A percentile compares a stretch with the other conserved stretches of the same genome.
These are phyloP conservation scores for Protomyces arabidopsidicola DNA, from an alignment of 1,139 yeast species.

Conservation along the genomic window DNA sequence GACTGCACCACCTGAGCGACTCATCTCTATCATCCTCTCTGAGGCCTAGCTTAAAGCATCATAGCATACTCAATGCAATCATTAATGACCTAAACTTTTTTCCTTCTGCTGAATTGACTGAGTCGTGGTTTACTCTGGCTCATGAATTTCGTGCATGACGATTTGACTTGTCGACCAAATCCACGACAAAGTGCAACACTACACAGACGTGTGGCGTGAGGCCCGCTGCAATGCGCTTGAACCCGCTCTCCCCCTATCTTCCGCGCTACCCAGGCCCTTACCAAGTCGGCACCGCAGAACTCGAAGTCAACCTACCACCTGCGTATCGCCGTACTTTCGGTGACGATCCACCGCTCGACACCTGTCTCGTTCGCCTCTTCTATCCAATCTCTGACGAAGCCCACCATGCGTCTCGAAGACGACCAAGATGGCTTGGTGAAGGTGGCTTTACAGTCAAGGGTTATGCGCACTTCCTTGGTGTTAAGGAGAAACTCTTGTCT, in stretches of 20 bases:
- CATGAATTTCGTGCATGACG: too few relatives aligned
- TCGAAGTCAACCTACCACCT: constrained; percentile 32
- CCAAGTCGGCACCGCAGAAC: constrained; percentile 33
- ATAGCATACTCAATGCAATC: too few relatives aligned
- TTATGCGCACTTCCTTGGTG: constrained; percentile 22
- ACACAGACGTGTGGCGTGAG: too few relatives aligned
- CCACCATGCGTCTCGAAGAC: not conserved
- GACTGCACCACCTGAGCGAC: not conserved
- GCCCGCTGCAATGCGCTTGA: constrained; percentile 4
- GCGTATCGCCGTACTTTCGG: constrained; percentile 28
- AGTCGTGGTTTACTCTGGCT: too few relatives aligned
- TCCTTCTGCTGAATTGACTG: too few relatives aligned
- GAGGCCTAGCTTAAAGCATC: too few relatives aligned
- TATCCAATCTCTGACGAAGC: constrained; percentile 30
- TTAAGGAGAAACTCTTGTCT: constrained; percentile 18
- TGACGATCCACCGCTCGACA: constrained; percentile 31
- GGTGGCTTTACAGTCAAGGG: constrained; percentile 28
- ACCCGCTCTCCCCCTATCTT: constrained; percentile 28
- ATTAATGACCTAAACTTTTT: too few relatives aligned
- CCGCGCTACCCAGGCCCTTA: constrained; percentile 34
- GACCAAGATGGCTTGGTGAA: constrained; percentile 31
- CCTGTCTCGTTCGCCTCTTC: constrained; percentile 33
- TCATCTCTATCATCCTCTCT: not conserved
- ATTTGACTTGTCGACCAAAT: too few relatives aligned
- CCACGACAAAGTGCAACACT: too few relatives aligned